phyloP scores from a whole-genome alignment of 257 asterid species.

The Hygrophila difformis region DNA sequence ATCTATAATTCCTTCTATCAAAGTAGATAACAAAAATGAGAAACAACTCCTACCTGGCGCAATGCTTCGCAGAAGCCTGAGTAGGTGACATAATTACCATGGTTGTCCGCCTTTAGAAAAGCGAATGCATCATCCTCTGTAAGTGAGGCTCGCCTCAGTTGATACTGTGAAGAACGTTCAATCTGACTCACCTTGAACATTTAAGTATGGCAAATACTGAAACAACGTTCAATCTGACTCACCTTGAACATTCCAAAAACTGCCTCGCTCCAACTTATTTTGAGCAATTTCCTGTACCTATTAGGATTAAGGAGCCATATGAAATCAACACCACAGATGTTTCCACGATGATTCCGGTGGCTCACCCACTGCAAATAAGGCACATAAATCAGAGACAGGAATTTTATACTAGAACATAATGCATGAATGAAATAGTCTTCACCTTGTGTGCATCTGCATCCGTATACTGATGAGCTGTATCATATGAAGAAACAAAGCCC shows the following conservation, averaged over 20 bases:
- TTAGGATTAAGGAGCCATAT: slow-evolving; percentile 99
- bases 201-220: neutral
- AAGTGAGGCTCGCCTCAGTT: slow-evolving; percentile 74
- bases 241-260: slow-evolving; percentile 98
- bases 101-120: slow-evolving; percentile 69
- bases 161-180: slow-evolving; percentile 49
- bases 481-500: slow-evolving; percentile 93
- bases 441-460: slow-evolving; percentile 99
- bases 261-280: slow-evolving; percentile 95
- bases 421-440: too few species aligned
- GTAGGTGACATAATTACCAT: slow-evolving; percentile 70
- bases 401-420: neutral
- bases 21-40: neutral
- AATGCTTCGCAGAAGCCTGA: slow-evolving; percentile 83
- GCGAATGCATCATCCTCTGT: slow-evolving; percentile 82
- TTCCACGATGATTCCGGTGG: slow-evolving; percentile 97
- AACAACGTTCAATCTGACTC: slow-evolving; percentile 7
- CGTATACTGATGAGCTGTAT: slow-evolving; percentile 91
- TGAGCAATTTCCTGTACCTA: slow-evolving; percentile 70
- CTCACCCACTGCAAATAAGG: slow-evolving; percentile 74
- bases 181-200: neutral
- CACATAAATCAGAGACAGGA: slow-evolving; percentile 19
- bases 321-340: slow-evolving; percentile 95
- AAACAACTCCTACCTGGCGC: slow-evolving; percentile 43
- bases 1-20: neutral